phyloP scores from a whole-genome alignment of 108 stramenopile species.

The Bacterosira constricta region DNA sequence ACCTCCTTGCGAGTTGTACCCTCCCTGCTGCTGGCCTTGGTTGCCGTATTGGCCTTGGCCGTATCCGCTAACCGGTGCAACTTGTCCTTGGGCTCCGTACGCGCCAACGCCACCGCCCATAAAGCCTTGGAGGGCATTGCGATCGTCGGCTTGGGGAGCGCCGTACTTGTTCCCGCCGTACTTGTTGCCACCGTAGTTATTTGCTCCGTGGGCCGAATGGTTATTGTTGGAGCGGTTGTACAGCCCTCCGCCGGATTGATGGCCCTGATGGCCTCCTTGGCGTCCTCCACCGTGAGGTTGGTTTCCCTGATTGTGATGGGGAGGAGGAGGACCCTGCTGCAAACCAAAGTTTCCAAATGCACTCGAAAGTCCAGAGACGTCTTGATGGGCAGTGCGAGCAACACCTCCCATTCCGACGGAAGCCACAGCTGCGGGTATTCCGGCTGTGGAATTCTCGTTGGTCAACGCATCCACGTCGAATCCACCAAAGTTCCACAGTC shows the following conservation, averaged over 20 bases:
- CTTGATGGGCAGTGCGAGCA: conserved; percentile 2
- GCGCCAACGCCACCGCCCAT: not conserved
- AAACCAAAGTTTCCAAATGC: conserved; percentile 30
- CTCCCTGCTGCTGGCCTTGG: conserved; percentile 11
- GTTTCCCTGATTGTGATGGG: not conserved
- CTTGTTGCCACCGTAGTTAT: not conserved
- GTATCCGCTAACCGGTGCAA: too few species aligned
- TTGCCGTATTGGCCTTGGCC: not conserved
- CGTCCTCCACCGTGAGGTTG: not conserved
- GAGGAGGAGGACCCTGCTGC: not conserved
- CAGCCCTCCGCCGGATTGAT: not conserved
- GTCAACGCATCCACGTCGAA: conserved; percentile 54
- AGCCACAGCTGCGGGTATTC: not conserved
- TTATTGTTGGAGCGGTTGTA: not conserved
- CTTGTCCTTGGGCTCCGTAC: not conserved
- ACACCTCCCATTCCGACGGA: not conserved
- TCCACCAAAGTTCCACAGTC: conserved; percentile 48
- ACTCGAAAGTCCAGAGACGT: conserved; percentile 13
- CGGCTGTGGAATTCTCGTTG: not conserved
- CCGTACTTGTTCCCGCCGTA: not conserved
- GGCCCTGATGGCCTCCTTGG: not conserved
- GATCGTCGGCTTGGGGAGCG: not conserved
- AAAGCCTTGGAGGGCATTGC: not conserved
- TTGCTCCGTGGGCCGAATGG: too few species aligned
- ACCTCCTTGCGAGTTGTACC: not conserved